A percentile compares a stretch with the other conserved stretches of the same genome.
Evolutionary conservation across 306 rosid genomes (phyloP).

Genomic region (Erythrophleum fordii): DNA sequence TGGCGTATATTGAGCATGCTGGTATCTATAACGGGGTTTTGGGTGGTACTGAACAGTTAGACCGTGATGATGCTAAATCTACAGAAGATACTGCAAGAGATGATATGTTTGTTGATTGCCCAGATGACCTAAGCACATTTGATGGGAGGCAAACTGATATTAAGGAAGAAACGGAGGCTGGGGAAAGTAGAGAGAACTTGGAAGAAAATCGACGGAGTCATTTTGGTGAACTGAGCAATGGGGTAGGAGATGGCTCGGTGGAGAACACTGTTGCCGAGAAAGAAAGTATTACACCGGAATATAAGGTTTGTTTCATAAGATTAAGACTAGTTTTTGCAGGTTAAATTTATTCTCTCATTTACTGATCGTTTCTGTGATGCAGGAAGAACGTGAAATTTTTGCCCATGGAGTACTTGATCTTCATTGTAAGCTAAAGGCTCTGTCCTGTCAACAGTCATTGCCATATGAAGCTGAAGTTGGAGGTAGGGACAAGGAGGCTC

Average conservation of each 20-base stretch:
- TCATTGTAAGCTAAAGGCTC: slow-evolving; percentile 60
- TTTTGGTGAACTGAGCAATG: slow-evolving; percentile 44
- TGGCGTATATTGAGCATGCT: background rate
- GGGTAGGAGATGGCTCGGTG: slow-evolving; percentile 41
- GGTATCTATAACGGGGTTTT: background rate
- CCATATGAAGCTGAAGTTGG: slow-evolving; percentile 35
- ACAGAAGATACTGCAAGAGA: slow-evolving; percentile 70
- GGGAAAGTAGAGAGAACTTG: slow-evolving; percentile 37
- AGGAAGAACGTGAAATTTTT: slow-evolving; percentile 69
- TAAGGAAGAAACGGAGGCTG: slow-evolving; percentile 46
- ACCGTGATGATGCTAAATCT: slow-evolving; percentile 48
- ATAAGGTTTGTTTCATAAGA: slow-evolving; percentile 49
- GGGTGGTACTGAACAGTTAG: slow-evolving; percentile 22
- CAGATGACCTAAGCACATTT: slow-evolving; percentile 65
- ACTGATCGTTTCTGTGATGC: slow-evolving; percentile 29
- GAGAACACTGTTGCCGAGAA: slow-evolving; percentile 48
- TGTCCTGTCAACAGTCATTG: slow-evolving; percentile 41
- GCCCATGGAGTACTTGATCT: slow-evolving; percentile 56
- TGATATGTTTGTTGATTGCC: slow-evolving; percentile 89
- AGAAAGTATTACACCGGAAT: slow-evolving; percentile 47
- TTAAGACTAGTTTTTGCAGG: slow-evolving; percentile 14
- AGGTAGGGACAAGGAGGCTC: slow-evolving; percentile 39
- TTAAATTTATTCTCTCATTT: background rate
- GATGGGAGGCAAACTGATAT: slow-evolving; percentile 52
- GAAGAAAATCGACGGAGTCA: slow-evolving; percentile 46